Conservation (phyloP, 1,284 basidiomycete genomes). For the Austropuccinia psidii region DNA sequence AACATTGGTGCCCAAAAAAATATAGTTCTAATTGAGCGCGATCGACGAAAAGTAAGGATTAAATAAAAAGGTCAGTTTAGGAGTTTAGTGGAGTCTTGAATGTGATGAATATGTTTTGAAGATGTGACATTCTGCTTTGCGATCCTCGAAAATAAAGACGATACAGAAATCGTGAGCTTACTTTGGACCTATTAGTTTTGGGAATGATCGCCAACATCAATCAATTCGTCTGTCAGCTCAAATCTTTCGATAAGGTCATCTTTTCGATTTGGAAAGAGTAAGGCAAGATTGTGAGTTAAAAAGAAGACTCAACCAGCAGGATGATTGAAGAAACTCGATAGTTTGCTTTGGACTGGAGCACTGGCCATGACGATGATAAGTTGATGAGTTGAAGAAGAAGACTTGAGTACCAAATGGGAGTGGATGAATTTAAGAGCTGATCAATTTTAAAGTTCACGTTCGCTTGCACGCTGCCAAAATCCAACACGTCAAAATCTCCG, state of each 20-base stretch:
- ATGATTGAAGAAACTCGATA: constrained; percentile 15
- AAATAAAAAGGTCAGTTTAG: background rate
- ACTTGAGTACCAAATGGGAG: too few relatives aligned
- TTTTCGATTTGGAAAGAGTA: background rate
- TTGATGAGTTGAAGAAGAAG: too few relatives aligned
- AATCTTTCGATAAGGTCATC: too few relatives aligned
- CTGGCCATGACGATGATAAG: background rate
- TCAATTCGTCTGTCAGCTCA: background rate
- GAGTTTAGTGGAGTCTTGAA: background rate
- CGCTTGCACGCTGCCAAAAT: too few relatives aligned
- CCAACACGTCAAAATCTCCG: too few relatives aligned
- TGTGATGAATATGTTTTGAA: background rate
- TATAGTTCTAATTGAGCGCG: background rate
- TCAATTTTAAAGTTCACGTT: too few relatives aligned
- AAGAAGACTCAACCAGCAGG: constrained; percentile 18
- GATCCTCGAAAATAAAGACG: background rate
- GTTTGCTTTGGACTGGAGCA: constrained; percentile 15
- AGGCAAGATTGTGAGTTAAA: background rate
- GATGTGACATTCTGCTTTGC: too few relatives aligned
- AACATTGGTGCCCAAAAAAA: constrained; percentile 36
- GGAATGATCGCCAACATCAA: background rate
- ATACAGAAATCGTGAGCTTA: background rate
- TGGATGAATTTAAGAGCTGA: too few relatives aligned
- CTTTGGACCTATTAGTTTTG: background rate
- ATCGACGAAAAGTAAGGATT: background rate